Evolutionary conservation across 2,329 filamentous ascomycete species (phyloP).

Genomic region (Pseudocercospora musae): DNA sequence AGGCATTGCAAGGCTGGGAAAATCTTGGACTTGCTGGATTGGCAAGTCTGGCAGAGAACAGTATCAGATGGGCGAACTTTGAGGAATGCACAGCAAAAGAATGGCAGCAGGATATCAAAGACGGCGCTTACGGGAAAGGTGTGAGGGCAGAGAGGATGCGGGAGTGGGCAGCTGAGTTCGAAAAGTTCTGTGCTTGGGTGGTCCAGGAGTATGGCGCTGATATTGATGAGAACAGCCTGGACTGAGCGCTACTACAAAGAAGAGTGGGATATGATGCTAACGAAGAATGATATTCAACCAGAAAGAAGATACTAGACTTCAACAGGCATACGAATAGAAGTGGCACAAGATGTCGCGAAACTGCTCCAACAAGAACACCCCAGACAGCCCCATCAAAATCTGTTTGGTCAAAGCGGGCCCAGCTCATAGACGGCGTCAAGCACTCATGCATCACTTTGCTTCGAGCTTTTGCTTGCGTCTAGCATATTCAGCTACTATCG

Average conservation of each 20-base stretch:
- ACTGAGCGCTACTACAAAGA: conserved; percentile 11
- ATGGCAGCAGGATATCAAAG: conserved; percentile 70
- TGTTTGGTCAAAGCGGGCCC: neutral
- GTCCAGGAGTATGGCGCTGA: conserved; percentile 63
- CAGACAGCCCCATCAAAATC: neutral
- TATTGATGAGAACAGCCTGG: conserved; percentile 25
- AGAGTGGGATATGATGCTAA: neutral
- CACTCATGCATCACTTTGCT: neutral
- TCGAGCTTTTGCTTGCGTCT: neutral
- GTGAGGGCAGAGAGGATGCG: conserved; percentile 69
- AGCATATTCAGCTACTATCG: neutral
- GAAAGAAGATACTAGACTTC: neutral
- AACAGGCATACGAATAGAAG: neutral
- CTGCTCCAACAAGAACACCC: neutral
- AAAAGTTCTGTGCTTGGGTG: conserved; percentile 87
- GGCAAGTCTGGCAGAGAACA: conserved; percentile 86
- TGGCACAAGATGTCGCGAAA: neutral
- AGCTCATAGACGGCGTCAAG: neutral
- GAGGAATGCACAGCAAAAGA: conserved; percentile 70
- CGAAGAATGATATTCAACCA: neutral
- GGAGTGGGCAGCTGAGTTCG: conserved; percentile 79
- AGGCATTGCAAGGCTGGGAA: conserved; percentile 85
- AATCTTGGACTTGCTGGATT: conserved; percentile 85
- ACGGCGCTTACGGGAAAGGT: conserved; percentile 68
- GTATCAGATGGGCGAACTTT: conserved; percentile 82